phyloP scores from a whole-genome alignment of 2,329 filamentous ascomycete species.

The Tolypocladium ophioglossoides region DNA sequence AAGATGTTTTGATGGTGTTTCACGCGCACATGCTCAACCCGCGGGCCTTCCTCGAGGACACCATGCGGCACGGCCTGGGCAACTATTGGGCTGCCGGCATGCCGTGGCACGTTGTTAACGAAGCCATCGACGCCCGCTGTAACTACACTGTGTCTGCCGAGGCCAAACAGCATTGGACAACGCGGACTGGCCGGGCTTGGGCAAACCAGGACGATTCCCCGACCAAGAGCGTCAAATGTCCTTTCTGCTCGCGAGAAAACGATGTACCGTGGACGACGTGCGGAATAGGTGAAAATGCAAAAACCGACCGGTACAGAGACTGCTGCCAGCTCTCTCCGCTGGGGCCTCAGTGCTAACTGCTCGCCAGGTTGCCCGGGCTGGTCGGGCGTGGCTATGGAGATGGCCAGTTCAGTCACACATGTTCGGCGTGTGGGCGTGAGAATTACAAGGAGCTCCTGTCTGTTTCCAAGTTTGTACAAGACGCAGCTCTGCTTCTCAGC shows the following conservation, averaged over 20 bases:
- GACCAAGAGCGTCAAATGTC: conserved; percentile 42
- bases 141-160: conserved; percentile 38
- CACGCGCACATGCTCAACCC: conserved; percentile 74
- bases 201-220: conserved; percentile 42
- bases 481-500: conserved; percentile 4
- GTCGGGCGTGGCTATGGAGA: conserved; percentile 43
- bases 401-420: conserved; percentile 36
- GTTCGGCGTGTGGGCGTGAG: conserved; percentile 34
- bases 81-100: conserved; percentile 52
- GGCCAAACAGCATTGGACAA: conserved; percentile 35
- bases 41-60: conserved; percentile 62
- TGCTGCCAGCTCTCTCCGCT: not conserved
- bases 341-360: not conserved
- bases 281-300: conserved; percentile 17
- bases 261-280: conserved; percentile 51
- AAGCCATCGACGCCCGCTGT: conserved; percentile 48
- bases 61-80: conserved; percentile 44
- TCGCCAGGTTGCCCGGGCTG: not conserved
- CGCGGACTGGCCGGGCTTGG: conserved; percentile 43
- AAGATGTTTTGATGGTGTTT: conserved; percentile 70
- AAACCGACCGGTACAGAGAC: not conserved
- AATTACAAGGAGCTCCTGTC: conserved; percentile 50
- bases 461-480: conserved; percentile 47
- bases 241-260: conserved; percentile 32
- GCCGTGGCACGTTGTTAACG: conserved; percentile 52